Percentiles rank a stretch among this genome's conserved stretches.
phyloP scores from a whole-genome alignment of 345 rosid species.

The Adansonia digitata region DNA sequence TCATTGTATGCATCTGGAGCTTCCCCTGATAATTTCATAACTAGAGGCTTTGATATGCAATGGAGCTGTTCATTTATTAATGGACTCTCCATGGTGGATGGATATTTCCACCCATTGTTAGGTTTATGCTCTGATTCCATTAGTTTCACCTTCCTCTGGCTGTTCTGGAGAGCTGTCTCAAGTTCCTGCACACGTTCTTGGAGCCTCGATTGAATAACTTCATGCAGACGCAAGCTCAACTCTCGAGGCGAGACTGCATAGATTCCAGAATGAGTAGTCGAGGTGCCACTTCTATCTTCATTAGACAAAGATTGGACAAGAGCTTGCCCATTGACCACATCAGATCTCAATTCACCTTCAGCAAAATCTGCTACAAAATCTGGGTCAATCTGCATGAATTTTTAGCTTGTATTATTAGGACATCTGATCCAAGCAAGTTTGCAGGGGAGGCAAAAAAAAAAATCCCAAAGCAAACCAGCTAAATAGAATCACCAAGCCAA shows the following conservation, averaged over 20 bases:
- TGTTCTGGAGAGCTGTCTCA: constrained; percentile 63
- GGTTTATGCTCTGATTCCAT: constrained; percentile 44
- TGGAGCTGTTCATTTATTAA: constrained; percentile 23
- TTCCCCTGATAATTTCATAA: constrained; percentile 68
- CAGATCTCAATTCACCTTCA: constrained; percentile 52
- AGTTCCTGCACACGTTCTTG: constrained; percentile 65
- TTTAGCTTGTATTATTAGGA: constrained; percentile 8
- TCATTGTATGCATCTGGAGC: constrained; percentile 75
- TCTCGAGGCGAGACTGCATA: constrained; percentile 73
- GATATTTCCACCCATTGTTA: constrained; percentile 22
- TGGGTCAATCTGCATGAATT: constrained; percentile 53
- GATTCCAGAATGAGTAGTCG: constrained; percentile 45
- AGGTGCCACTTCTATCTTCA: constrained; percentile 50
- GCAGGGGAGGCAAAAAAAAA: background rate
- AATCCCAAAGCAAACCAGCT: background rate
- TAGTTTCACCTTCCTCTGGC: constrained; percentile 57
- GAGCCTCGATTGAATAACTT: constrained; percentile 61
- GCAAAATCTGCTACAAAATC: constrained; percentile 54
- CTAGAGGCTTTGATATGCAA: constrained; percentile 41
- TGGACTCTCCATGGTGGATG: constrained; percentile 24
- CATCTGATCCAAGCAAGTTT: background rate
- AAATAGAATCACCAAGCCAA: background rate
- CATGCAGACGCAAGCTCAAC: constrained; percentile 61
- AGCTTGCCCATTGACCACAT: constrained; percentile 24
- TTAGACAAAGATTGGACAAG: constrained; percentile 35